These are phyloP conservation scores for Cucumis melo DNA, from an alignment of 306 rosid species.

Conservation along the genomic window DNA sequence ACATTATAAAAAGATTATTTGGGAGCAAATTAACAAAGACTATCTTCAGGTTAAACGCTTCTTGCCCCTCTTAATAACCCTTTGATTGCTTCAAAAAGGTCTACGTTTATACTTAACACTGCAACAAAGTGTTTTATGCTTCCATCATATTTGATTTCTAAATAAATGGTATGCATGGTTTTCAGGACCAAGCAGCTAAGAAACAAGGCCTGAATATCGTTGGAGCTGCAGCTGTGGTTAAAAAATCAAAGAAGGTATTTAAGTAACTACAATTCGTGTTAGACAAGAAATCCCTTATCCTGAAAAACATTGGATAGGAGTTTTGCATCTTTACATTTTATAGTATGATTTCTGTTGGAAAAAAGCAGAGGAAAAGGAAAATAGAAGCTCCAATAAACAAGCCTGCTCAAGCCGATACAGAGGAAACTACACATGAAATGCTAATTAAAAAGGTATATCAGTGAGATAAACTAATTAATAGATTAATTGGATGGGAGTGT, in stretches of 20 bases:
- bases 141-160: background rate
- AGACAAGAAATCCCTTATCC: background rate
- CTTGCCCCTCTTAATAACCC: background rate
- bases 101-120: background rate
- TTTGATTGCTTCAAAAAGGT: background rate
- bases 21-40: conserved; percentile 2
- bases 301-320: background rate
- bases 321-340: background rate
- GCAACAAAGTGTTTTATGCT: background rate
- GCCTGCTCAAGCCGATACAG: background rate
- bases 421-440: background rate
- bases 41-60: conserved; percentile 3
- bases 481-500: background rate
- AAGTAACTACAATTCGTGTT: background rate
- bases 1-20: conserved; percentile 4
- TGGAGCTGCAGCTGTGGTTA: background rate
- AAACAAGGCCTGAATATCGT: background rate
- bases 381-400: background rate
- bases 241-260: conserved; percentile 4
- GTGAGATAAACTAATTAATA: background rate
- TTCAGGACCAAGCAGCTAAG: background rate
- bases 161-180: background rate
- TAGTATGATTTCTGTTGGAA: background rate
- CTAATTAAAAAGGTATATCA: conserved; percentile 1
- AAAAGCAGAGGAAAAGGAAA: background rate